These are phyloP conservation scores for Xerocomus potaroensis DNA, from an alignment of 768 basidiomycete species.

Conservation along the genomic window DNA sequence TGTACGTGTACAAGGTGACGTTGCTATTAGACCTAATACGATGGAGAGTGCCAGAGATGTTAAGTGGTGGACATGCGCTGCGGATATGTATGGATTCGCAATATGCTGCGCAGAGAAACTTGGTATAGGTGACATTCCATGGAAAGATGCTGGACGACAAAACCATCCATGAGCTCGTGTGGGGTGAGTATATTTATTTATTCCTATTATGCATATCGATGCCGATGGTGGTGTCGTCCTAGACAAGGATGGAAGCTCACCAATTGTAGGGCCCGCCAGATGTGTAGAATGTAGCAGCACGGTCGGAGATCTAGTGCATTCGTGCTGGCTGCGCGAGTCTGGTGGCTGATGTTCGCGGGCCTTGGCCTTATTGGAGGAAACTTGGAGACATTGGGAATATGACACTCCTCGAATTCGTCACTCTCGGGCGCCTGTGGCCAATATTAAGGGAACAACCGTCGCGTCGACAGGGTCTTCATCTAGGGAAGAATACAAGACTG, in stretches of 20 bases:
- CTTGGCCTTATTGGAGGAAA: slow-evolving; percentile 43
- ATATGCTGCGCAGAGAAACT: slow-evolving; percentile 64
- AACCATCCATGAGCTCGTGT: slow-evolving; percentile 46
- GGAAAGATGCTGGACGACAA: slow-evolving; percentile 49
- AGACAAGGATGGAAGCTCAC: slow-evolving; percentile 52
- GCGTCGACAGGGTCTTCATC: slow-evolving; percentile 16
- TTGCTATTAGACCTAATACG: slow-evolving; percentile 55
- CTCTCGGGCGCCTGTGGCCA: not conserved
- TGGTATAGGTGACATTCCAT: slow-evolving; percentile 58
- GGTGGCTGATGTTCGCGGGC: slow-evolving; percentile 47
- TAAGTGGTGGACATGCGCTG: slow-evolving; percentile 50
- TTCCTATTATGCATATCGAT: slow-evolving; percentile 3
- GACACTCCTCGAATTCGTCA: slow-evolving; percentile 1
- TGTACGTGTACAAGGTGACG: not conserved
- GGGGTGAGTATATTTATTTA: slow-evolving; percentile 35
- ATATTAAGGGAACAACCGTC: not conserved
- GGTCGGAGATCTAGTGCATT: slow-evolving; percentile 41
- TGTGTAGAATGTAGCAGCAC: slow-evolving; percentile 31
- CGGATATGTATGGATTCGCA: slow-evolving; percentile 68
- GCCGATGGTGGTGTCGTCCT: slow-evolving; percentile 14
- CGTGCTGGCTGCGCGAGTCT: slow-evolving; percentile 57
- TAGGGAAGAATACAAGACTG: slow-evolving; percentile 27
- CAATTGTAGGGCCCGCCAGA: slow-evolving; percentile 36
- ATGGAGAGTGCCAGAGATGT: slow-evolving; percentile 70
- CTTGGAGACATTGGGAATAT: slow-evolving; percentile 38